A percentile compares a stretch with the other conserved stretches of the same genome.
Conservation (phyloP, 345 rosid species). For the Salix exigua region DNA sequence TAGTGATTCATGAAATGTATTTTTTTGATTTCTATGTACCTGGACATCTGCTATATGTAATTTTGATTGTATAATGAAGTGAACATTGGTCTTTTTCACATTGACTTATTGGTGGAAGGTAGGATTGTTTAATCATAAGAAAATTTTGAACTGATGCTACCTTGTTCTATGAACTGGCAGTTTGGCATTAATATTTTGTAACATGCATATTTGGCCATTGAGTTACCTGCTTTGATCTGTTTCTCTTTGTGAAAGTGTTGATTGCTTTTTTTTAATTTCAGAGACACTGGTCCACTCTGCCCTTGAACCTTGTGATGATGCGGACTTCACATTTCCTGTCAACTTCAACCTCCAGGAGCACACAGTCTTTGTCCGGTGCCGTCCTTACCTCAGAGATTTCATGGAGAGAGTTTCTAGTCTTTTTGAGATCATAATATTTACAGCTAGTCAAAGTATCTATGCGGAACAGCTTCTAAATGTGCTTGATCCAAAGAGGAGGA, state of each 20-base stretch:
- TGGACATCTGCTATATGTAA: neutral
- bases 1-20: neutral
- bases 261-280: constrained; percentile 30
- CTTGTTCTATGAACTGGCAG: neutral
- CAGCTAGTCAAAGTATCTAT: constrained; percentile 97
- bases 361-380: constrained; percentile 83
- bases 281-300: constrained; percentile 97
- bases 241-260: neutral
- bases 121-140: neutral
- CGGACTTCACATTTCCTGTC: constrained; percentile 92
- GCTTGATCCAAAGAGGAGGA: constrained; percentile 94
- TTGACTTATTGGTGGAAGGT: constrained; percentile 3
- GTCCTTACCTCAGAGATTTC: constrained; percentile 85
- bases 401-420: constrained; percentile 80
- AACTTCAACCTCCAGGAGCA: constrained; percentile 80
- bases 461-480: constrained; percentile 96
- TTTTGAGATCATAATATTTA: constrained; percentile 90
- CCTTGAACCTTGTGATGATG: constrained; percentile 76
- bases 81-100: neutral
- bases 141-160: neutral
- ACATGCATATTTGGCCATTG: neutral
- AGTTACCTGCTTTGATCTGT: neutral
- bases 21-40: neutral
- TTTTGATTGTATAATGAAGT: neutral
- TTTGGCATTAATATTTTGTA: neutral